Evolutionary conservation across 2,329 filamentous ascomycete species (phyloP).

Genomic region (Dothidotthia symphoricarpi): DNA sequence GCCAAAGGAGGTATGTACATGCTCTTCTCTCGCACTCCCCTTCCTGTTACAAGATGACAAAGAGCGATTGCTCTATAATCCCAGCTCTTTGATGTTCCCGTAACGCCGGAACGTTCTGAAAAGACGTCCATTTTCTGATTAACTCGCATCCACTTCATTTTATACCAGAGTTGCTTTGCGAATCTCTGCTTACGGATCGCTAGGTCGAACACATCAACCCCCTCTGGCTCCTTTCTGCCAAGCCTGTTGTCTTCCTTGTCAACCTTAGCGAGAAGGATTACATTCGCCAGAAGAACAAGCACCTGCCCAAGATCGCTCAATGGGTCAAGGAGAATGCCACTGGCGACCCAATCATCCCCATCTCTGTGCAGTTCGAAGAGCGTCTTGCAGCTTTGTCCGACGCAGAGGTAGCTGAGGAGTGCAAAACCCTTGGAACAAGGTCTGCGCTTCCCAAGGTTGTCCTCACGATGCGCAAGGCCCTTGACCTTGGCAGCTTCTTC

Average conservation of each 20-base stretch:
- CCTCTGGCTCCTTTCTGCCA: conserved; percentile 89
- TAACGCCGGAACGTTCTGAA: conserved; percentile 82
- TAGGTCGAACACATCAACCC: conserved; percentile 98
- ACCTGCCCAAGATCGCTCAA: conserved; percentile 86
- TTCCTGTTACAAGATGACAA: conserved; percentile 82
- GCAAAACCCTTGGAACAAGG: conserved; percentile 81
- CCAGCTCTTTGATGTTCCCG: conserved; percentile 99
- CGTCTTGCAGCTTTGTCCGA: conserved; percentile 81
- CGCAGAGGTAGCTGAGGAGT: conserved; percentile 75
- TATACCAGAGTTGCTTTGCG: conserved; percentile 3
- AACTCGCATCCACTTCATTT: conserved; percentile 8
- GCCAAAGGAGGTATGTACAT: conserved; percentile 83
- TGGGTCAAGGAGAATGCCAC: conserved; percentile 91
- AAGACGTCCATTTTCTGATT: conserved; percentile 74
- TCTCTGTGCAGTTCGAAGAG: conserved; percentile 92
- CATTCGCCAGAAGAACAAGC: conserved; percentile 99
- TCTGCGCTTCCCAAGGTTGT: conserved; percentile 91
- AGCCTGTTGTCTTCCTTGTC: conserved; percentile 94
- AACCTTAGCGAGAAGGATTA: conserved; percentile 97
- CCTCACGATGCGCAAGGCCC: conserved; percentile 83
- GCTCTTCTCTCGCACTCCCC: conserved; percentile 10
- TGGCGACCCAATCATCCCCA: conserved; percentile 87
- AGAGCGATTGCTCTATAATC: conserved; percentile 96
- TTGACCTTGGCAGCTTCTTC: conserved; percentile 95
- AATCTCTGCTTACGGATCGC: conserved; percentile 27